Evolutionary conservation across 2,329 filamentous ascomycete genomes (phyloP).

Genomic region (Corniculantispora saksenae): DNA sequence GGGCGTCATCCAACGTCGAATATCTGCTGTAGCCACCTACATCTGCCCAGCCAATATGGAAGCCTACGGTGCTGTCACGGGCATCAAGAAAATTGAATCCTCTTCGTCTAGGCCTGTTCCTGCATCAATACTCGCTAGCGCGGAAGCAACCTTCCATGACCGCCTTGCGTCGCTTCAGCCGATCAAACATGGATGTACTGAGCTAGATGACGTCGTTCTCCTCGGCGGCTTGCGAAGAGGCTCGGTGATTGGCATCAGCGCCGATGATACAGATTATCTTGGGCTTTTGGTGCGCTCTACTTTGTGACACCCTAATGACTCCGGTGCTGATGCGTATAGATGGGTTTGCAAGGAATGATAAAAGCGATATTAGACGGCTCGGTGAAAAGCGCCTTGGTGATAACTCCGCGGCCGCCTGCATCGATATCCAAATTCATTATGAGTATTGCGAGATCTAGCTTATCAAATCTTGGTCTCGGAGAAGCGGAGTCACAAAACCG

Average conservation of each 20-base stretch:
- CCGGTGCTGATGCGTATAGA: constrained; percentile 28
- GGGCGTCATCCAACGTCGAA: neutral
- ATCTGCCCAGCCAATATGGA: neutral
- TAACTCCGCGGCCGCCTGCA: constrained; percentile 49
- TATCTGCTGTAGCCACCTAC: neutral
- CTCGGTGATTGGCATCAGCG: constrained; percentile 54
- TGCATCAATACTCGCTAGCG: constrained; percentile 42
- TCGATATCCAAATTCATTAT: constrained; percentile 15
- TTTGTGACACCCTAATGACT: neutral
- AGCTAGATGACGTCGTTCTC: constrained; percentile 51
- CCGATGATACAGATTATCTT: constrained; percentile 50
- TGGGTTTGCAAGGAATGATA: constrained; percentile 52
- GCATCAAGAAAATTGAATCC: neutral
- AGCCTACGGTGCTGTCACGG: neutral
- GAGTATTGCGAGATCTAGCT: neutral
- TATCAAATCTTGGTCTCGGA: neutral
- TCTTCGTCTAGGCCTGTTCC: constrained; percentile 38
- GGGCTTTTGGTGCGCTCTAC: constrained; percentile 45
- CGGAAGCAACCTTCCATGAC: constrained; percentile 40
- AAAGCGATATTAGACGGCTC: constrained; percentile 36
- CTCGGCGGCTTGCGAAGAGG: constrained; percentile 51
- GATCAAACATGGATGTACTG: constrained; percentile 46
- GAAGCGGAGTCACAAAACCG: neutral
- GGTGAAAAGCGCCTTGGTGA: constrained; percentile 39
- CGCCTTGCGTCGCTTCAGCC: constrained; percentile 31